Evolutionary conservation across 2,329 filamentous ascomycete genomes (phyloP).

Genomic region (Alternaria atra): DNA sequence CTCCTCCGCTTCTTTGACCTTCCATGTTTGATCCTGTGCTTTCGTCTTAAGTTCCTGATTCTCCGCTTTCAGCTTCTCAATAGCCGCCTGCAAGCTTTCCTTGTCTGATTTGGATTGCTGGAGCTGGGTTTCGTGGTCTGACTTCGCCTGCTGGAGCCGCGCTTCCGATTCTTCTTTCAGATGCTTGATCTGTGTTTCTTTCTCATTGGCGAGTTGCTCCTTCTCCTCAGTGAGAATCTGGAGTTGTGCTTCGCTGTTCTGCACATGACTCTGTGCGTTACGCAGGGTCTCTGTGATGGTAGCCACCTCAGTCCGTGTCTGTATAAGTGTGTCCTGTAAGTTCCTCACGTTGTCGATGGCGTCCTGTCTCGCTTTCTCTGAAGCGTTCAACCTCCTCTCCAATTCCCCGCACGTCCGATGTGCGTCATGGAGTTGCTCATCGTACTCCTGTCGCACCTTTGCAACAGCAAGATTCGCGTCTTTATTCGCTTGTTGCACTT

Average conservation of each 20-base stretch:
- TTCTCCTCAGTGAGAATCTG: constrained; percentile 52
- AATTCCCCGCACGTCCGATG: constrained; percentile 35
- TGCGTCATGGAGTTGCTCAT: constrained; percentile 42
- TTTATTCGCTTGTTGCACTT: constrained; percentile 43
- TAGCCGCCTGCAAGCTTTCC: constrained; percentile 24
- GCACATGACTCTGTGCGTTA: constrained; percentile 35
- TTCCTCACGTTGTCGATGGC: constrained; percentile 37
- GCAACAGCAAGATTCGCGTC: constrained; percentile 38
- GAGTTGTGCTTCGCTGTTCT: constrained; percentile 42
- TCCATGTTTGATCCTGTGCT: constrained; percentile 53
- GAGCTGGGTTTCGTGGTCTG: background rate
- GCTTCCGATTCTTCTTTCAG: constrained; percentile 23
- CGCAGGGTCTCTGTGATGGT: constrained; percentile 31
- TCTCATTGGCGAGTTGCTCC: background rate
- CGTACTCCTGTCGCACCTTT: constrained; percentile 46
- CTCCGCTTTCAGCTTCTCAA: constrained; percentile 26
- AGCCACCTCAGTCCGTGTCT: constrained; percentile 38
- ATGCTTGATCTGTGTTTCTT: constrained; percentile 1
- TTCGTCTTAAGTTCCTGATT: constrained; percentile 50
- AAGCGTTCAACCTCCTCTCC: constrained; percentile 36
- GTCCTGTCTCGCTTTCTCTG: constrained; percentile 38
- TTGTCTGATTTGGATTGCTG: constrained; percentile 10
- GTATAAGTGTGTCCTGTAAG: constrained; percentile 38
- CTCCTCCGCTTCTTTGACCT: constrained; percentile 59
- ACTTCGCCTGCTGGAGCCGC: constrained; percentile 37